Conservation (phyloP, 257 asterid genomes). For the Nicotiana otophora region DNA sequence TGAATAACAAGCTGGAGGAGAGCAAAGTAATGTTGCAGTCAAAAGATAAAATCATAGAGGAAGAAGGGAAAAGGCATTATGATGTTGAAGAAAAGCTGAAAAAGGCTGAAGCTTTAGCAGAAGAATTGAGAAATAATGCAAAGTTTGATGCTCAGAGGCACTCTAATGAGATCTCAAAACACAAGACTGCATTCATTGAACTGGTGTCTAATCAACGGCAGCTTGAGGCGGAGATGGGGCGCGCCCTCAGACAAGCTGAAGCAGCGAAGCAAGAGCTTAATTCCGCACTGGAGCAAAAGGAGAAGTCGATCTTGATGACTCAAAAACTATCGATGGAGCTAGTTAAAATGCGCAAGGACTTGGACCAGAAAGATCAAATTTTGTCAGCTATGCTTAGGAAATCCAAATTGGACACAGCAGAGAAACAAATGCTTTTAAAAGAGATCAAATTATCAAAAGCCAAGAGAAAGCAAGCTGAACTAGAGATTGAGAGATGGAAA, state of each 20-base stretch:
- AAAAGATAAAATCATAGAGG: slow-evolving; percentile 50
- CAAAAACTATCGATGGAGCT: slow-evolving; percentile 69
- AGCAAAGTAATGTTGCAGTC: slow-evolving; percentile 32
- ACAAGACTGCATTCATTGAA: slow-evolving; percentile 74
- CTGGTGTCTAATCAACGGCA: slow-evolving; percentile 83
- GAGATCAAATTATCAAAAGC: slow-evolving; percentile 60
- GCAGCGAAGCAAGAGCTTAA: slow-evolving; percentile 65
- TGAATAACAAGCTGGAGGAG: slow-evolving; percentile 49
- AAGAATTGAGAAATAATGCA: slow-evolving; percentile 39
- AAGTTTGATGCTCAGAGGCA: slow-evolving; percentile 55
- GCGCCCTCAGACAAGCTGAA: slow-evolving; percentile 73
- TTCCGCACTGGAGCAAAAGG: slow-evolving; percentile 58
- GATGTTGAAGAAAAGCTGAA: slow-evolving; percentile 52
- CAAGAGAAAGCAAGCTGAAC: slow-evolving; percentile 53
- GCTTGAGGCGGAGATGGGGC: slow-evolving; percentile 86
- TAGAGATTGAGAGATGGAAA: slow-evolving; percentile 43
- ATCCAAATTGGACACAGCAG: slow-evolving; percentile 60
- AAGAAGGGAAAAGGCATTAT: slow-evolving; percentile 33
- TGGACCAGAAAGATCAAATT: slow-evolving; percentile 81
- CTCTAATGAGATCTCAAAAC: slow-evolving; percentile 49
- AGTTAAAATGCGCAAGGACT: slow-evolving; percentile 53
- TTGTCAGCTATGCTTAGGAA: slow-evolving; percentile 85
- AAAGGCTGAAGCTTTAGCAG: slow-evolving; percentile 34
- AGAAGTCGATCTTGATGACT: slow-evolving; percentile 49
- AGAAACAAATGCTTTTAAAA: slow-evolving; percentile 64